phyloP scores from a whole-genome alignment of 768 basidiomycete species.

The Rhodotorula paludigena region DNA sequence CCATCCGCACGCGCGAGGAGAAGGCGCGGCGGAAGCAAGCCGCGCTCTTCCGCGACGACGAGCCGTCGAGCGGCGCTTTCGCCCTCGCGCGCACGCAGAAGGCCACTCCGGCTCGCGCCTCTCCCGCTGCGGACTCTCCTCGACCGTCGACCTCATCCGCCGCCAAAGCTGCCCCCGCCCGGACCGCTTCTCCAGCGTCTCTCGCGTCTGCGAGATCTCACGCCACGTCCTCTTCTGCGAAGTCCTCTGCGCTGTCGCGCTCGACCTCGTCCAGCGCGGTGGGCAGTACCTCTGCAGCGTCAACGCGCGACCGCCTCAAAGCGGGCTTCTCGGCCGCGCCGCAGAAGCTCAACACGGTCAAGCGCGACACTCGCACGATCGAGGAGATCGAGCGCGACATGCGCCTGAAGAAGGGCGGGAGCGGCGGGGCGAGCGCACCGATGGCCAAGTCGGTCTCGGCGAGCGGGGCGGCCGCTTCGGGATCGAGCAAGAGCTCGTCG shows the following conservation, averaged over 20 bases:
- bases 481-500: no score
- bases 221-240: neutral
- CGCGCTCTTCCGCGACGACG: slow-evolving; percentile 34
- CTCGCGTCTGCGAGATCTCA: neutral
- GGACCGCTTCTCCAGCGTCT: slow-evolving; percentile 1
- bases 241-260: neutral
- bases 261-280: neutral
- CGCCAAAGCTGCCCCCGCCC: neutral
- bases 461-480: no score
- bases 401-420: slow-evolving; percentile 18
- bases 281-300: neutral
- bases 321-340: slow-evolving; percentile 24
- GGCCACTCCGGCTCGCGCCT: neutral
- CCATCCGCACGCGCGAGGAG: slow-evolving; percentile 22
- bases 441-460: neutral
- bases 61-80: slow-evolving; percentile 30
- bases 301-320: slow-evolving; percentile 37
- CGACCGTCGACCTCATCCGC: neutral
- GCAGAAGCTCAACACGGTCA: slow-evolving; percentile 33
- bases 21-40: slow-evolving; percentile 10
- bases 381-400: slow-evolving; percentile 42
- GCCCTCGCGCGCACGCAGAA: slow-evolving; percentile 25
- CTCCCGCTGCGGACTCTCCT: slow-evolving; percentile 1
- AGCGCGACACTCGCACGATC: slow-evolving; percentile 42
- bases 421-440: neutral